These are phyloP conservation scores for Starmerella apis DNA, from an alignment of 805 yeast species.

Conservation along the genomic window DNA sequence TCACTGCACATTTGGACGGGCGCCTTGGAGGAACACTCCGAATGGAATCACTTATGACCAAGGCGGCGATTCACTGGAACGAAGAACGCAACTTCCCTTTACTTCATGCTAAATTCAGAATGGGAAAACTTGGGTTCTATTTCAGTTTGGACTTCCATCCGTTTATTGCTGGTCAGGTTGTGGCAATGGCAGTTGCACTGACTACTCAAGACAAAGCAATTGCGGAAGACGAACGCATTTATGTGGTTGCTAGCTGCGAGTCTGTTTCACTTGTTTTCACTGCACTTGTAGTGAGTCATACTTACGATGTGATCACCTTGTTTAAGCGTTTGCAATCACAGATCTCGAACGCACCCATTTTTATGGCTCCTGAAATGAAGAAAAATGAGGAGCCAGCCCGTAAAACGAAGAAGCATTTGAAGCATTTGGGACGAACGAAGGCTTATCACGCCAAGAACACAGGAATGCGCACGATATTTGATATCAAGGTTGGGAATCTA, in stretches of 20 bases:
- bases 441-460: not conserved
- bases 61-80: slow-evolving; percentile 66
- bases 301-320: slow-evolving; percentile 58
- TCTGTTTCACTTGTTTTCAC: slow-evolving; percentile 58
- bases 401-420: not conserved
- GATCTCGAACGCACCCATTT: slow-evolving; percentile 17
- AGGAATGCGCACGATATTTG: slow-evolving; percentile 53
- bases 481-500: slow-evolving; percentile 47
- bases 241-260: slow-evolving; percentile 32
- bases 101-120: slow-evolving; percentile 49
- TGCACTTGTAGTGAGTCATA: slow-evolving; percentile 73
- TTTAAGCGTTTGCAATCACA: slow-evolving; percentile 23
- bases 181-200: slow-evolving; percentile 42
- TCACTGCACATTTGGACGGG: slow-evolving; percentile 54
- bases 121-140: slow-evolving; percentile 48
- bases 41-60: slow-evolving; percentile 41
- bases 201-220: slow-evolving; percentile 45
- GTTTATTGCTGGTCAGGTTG: slow-evolving; percentile 53
- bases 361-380: slow-evolving; percentile 10
- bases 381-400: slow-evolving; percentile 2
- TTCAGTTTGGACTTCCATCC: slow-evolving; percentile 77
- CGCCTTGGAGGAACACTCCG: slow-evolving; percentile 65
- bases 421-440: not conserved
- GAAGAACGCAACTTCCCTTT: slow-evolving; percentile 49
- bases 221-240: slow-evolving; percentile 48